Conservation (phyloP, 306 rosid species). For the Argentina anserina region DNA sequence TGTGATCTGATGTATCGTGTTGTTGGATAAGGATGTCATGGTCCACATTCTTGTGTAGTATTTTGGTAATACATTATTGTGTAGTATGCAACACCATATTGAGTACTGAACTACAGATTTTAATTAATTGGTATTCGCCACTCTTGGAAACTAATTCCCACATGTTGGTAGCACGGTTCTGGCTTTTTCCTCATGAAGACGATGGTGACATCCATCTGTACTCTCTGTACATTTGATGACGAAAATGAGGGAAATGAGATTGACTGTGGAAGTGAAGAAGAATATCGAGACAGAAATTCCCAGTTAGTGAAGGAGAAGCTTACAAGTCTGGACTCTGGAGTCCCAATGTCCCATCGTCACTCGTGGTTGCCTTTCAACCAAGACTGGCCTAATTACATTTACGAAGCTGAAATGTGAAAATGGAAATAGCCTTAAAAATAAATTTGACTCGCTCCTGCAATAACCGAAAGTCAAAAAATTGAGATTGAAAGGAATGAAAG, state of each 20-base stretch:
- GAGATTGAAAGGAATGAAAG: not conserved
- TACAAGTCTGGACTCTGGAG: not conserved
- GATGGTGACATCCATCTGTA: not conserved
- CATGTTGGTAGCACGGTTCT: not conserved
- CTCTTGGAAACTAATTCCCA: not conserved
- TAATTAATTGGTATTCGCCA: not conserved
- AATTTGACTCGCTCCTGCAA: not conserved
- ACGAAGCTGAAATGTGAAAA: not conserved
- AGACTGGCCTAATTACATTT: not conserved
- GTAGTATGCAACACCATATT: not conserved
- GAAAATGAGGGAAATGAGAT: not conserved
- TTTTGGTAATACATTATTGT: too few species aligned
- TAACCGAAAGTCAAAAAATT: not conserved
- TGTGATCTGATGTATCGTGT: not conserved
- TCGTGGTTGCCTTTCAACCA: not conserved
- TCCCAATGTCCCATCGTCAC: not conserved
- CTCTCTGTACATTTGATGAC: not conserved
- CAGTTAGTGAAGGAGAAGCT: conserved; percentile 3
- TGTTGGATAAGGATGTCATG: not conserved
- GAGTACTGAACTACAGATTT: not conserved
- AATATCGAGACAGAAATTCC: not conserved
- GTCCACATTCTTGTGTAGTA: not conserved
- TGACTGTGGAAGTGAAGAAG: not conserved
- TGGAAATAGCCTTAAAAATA: too few species aligned
- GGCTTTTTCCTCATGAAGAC: not conserved